A percentile compares a stretch with the other conserved stretches of the same genome.
Conservation (phyloP, 352 stramenopile species). For the Pseudoperonospora humuli region DNA sequence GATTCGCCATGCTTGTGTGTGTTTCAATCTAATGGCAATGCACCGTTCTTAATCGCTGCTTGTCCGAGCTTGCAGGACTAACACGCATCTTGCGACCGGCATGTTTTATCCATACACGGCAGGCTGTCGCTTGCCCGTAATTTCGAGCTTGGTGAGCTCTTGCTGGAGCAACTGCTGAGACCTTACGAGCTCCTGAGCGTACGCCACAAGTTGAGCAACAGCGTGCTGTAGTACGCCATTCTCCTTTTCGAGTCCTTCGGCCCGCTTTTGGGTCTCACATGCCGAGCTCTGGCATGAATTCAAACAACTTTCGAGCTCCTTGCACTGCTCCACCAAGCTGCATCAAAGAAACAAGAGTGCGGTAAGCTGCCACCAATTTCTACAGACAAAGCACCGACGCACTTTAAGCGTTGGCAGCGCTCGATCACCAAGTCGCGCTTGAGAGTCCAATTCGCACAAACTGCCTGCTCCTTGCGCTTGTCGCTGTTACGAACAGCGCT, state of each 20-base stretch:
- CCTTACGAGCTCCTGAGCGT: constrained; percentile 15
- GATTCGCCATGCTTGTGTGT: neutral
- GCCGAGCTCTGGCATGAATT: constrained; percentile 29
- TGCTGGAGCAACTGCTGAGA: constrained; percentile 40
- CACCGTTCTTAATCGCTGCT: neutral
- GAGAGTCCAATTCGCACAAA: constrained; percentile 26
- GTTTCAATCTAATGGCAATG: constrained; percentile 7
- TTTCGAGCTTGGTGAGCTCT: constrained; percentile 48
- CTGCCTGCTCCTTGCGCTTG: constrained; percentile 29
- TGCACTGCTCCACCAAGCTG: constrained; percentile 45
- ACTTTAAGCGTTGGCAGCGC: constrained; percentile 45
- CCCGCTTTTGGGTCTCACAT: constrained; percentile 12
- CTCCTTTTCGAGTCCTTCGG: constrained; percentile 34
- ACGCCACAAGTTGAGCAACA: too few species aligned
- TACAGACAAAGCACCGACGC: too few species aligned
- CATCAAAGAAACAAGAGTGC: neutral
- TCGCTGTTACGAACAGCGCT: constrained; percentile 31
- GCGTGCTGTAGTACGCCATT: constrained; percentile 17
- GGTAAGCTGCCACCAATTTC: too few species aligned
- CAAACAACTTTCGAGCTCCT: constrained; percentile 46
- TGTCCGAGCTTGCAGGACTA: neutral
- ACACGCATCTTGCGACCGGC: neutral
- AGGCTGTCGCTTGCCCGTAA: constrained; percentile 27
- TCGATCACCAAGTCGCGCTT: constrained; percentile 52
- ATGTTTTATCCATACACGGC: too few species aligned